Evolutionary conservation across 164 flowering plant species (phyloP).

Genomic region (Sextonia rubra): DNA sequence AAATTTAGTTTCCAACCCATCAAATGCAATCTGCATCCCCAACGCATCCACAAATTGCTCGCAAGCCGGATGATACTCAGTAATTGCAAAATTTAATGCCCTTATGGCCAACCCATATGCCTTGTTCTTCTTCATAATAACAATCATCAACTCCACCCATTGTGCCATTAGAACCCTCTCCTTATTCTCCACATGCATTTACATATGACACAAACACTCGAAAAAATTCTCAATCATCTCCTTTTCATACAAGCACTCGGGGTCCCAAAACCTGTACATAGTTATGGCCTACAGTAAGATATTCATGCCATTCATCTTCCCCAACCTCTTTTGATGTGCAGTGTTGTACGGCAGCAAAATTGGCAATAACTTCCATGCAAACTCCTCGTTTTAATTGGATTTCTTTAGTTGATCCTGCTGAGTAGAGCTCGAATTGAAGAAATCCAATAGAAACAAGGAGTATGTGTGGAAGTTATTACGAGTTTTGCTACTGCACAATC

Average conservation of each 20-base stretch:
- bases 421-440: conserved; percentile 69
- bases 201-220: conserved; percentile 89
- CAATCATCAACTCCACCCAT: conserved; percentile 97
- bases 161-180: conserved; percentile 91
- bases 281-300: conserved; percentile 86
- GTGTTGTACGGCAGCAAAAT: conserved; percentile 80
- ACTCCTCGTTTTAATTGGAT: conserved; percentile 91
- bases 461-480: conserved; percentile 92
- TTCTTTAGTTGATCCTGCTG: conserved; percentile 74
- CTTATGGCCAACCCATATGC: conserved; percentile 93
- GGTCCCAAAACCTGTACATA: conserved; percentile 82
- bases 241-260: conserved; percentile 82
- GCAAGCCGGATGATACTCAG: conserved; percentile 65
- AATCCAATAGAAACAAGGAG: conserved; percentile 92
- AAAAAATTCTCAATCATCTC: conserved; percentile 97
- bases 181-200: conserved; percentile 98
- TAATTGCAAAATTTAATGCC: conserved; percentile 90
- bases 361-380: conserved; percentile 87
- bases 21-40: conserved; percentile 93
- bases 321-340: conserved; percentile 81
- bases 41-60: conserved; percentile 94
- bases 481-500: conserved; percentile 77
- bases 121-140: conserved; percentile 98
- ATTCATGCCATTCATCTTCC: conserved; percentile 97
- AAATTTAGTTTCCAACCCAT: too few species aligned